phyloP scores from a whole-genome alignment of 164 flowering plant genomes.

The Kingdonia uniflora region DNA sequence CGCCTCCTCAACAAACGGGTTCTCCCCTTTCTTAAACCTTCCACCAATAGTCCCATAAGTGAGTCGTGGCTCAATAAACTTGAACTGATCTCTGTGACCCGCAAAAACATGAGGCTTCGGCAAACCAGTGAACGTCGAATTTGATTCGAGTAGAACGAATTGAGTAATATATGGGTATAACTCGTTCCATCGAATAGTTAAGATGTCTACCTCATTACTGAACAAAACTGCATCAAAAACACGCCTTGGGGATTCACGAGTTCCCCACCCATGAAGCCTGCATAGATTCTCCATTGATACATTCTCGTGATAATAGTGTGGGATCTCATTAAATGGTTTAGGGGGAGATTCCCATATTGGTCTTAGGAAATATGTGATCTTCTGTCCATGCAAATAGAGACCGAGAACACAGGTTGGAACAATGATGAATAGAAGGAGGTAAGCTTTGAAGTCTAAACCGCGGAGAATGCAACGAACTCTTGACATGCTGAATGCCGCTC shows the following conservation, averaged over 20 bases:
- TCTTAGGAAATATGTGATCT: conserved; percentile 73
- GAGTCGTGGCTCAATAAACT: conserved; percentile 61
- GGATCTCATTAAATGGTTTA: conserved; percentile 56
- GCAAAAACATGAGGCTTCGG: conserved; percentile 62
- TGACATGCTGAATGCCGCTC: conserved; percentile 34
- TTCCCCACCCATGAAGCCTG: conserved; percentile 83
- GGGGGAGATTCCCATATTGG: conserved; percentile 92
- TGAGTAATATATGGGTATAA: conserved; percentile 65
- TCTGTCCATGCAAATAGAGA: conserved; percentile 72
- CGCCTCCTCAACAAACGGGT: conserved; percentile 86
- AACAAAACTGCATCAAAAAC: conserved; percentile 88
- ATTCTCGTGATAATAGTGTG: conserved; percentile 83
- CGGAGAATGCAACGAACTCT: conserved; percentile 63
- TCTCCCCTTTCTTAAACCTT: conserved; percentile 57
- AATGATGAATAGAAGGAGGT: conserved; percentile 38
- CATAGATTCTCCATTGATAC: conserved; percentile 81
- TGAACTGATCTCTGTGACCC: conserved; percentile 40
- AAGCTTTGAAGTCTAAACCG: conserved; percentile 54
- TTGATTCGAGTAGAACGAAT: conserved; percentile 86
- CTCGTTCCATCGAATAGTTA: conserved; percentile 69
- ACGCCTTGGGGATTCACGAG: conserved; percentile 76
- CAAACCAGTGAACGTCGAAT: conserved; percentile 77
- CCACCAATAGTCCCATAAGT: conserved; percentile 75
- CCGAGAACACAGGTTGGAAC: conserved; percentile 44
- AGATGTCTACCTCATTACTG: conserved; percentile 78